These are phyloP conservation scores for Phialemonium atrogriseum DNA, from an alignment of 2,329 filamentous ascomycete species.

Conservation along the genomic window DNA sequence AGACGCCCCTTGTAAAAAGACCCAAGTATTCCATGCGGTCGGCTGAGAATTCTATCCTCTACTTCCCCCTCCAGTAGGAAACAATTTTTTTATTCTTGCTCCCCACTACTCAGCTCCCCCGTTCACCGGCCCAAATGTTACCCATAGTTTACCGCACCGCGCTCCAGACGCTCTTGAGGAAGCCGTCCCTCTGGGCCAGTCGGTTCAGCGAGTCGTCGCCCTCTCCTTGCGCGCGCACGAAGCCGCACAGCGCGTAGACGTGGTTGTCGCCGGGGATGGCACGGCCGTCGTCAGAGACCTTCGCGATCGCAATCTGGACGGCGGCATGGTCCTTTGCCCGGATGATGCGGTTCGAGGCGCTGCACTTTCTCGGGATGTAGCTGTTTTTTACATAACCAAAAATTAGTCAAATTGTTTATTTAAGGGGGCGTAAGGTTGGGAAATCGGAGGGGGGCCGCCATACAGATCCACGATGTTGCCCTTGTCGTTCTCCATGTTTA, in stretches of 20 bases:
- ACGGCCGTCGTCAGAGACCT: constrained; percentile 98
- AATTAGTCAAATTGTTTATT: constrained; percentile 6
- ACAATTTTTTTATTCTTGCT: too few species aligned
- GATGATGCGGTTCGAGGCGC: constrained; percentile 98
- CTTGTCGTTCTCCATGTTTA: constrained; percentile 99
- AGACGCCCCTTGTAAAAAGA: too few species aligned
- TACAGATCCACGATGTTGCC: constrained; percentile 99
- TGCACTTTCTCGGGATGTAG: constrained; percentile 99
- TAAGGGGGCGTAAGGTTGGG: not conserved
- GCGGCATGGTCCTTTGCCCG: constrained; percentile 99
- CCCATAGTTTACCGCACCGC: constrained; percentile 49
- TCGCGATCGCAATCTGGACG: constrained; percentile 93
- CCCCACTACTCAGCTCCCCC: constrained; percentile 8
- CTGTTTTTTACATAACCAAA: constrained; percentile 36
- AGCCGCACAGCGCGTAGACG: constrained; percentile 93
- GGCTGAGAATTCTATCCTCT: too few species aligned
- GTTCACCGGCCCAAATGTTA: constrained; percentile 1
- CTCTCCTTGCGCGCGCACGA: constrained; percentile 97
- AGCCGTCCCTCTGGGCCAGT: constrained; percentile 89
- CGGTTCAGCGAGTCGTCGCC: constrained; percentile 94
- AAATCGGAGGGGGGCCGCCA: constrained; percentile 28
- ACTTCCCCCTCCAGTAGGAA: too few species aligned
- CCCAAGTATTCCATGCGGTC: too few species aligned
- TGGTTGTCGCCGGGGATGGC: constrained; percentile 92
- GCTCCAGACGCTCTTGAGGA: constrained; percentile 96